Conservation (phyloP, 108 stramenopile species). For the Conticribra weissflogii region DNA sequence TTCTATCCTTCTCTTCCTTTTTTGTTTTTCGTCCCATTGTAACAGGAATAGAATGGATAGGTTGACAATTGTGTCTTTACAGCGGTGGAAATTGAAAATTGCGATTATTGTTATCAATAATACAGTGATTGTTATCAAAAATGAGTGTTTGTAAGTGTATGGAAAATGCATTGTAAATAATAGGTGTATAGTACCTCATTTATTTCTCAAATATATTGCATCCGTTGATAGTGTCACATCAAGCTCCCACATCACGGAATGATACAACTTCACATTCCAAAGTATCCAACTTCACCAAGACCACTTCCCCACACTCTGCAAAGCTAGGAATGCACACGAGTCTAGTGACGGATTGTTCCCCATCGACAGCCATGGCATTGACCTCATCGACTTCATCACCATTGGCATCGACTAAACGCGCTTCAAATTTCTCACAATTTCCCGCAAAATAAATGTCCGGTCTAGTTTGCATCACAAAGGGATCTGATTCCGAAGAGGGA, state of each 20-base stretch:
- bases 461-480: slow-evolving; percentile 64
- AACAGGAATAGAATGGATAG: too few species aligned
- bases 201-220: too few species aligned
- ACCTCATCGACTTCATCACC: slow-evolving; percentile 24
- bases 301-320: slow-evolving; percentile 68
- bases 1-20: too few species aligned
- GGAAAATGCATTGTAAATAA: too few species aligned
- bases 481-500: slow-evolving; percentile 72
- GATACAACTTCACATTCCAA: slow-evolving; percentile 68
- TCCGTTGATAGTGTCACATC: too few species aligned
- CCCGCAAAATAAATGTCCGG: slow-evolving; percentile 74
- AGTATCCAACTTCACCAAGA: slow-evolving; percentile 75
- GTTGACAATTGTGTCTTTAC: too few species aligned
- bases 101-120: too few species aligned
- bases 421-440: slow-evolving; percentile 66
- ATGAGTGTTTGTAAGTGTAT: too few species aligned
- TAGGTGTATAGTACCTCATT: too few species aligned
- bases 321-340: slow-evolving; percentile 82
- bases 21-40: too few species aligned
- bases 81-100: too few species aligned
- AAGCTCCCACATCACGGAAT: slow-evolving; percentile 53
- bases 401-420: slow-evolving; percentile 32
- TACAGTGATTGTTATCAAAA: too few species aligned
- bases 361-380: slow-evolving; percentile 11
- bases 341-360: slow-evolving; percentile 26